These are phyloP conservation scores for Monosporozyma solicola DNA, from an alignment of 805 yeast species.

Conservation along the genomic window DNA sequence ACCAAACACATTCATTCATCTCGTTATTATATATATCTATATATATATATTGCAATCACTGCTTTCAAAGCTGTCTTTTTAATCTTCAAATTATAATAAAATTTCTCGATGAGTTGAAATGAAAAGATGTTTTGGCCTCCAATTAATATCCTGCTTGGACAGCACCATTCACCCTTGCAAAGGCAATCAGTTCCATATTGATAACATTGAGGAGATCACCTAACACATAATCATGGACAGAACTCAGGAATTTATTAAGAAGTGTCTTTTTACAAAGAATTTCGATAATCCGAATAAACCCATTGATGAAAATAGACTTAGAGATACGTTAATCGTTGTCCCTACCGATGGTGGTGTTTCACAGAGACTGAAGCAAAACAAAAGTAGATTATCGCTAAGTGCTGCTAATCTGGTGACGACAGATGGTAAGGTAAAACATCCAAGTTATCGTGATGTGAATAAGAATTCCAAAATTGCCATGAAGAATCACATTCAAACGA, in stretches of 20 bases:
- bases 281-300: slow-evolving; percentile 25
- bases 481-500: slow-evolving; percentile 19
- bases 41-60: no score
- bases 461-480: slow-evolving; percentile 28
- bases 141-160: background rate
- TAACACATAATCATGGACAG: slow-evolving; percentile 17
- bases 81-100: background rate
- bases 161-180: background rate
- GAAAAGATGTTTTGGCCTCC: background rate
- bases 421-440: slow-evolving; percentile 9
- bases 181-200: no score
- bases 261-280: slow-evolving; percentile 22
- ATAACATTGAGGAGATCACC: no score
- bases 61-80: background rate
- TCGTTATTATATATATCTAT: no score
- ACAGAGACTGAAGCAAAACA: slow-evolving; percentile 16
- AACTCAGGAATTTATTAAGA: slow-evolving; percentile 24
- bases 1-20: background rate
- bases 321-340: slow-evolving; percentile 21
- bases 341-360: slow-evolving; percentile 31
- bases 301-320: slow-evolving; percentile 26
- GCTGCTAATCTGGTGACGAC: slow-evolving; percentile 2
- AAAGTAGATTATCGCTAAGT: slow-evolving; percentile 10
- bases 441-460: slow-evolving; percentile 19
- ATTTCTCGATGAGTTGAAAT: background rate